Conservation (phyloP, 306 rosid genomes). For the Cyclanthera cordifolia region DNA sequence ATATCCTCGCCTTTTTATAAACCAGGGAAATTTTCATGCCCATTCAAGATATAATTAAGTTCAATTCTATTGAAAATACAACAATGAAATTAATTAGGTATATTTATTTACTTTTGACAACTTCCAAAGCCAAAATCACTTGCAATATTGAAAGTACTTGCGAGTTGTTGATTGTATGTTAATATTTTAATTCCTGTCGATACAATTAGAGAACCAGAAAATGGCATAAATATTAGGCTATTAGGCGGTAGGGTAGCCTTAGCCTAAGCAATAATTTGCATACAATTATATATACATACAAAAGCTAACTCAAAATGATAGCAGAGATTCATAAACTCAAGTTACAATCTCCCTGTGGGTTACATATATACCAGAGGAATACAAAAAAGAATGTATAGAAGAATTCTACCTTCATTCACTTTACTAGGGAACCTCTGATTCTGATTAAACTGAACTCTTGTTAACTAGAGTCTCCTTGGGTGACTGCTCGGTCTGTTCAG, state of each 20-base stretch:
- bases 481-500: background rate
- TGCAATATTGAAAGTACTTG: too few relatives aligned
- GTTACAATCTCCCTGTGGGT: background rate
- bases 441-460: background rate
- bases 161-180: background rate
- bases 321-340: background rate
- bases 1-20: too few relatives aligned
- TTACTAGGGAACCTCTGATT: background rate
- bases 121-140: background rate
- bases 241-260: background rate
- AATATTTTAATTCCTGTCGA: background rate
- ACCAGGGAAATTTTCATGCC: background rate
- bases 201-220: background rate
- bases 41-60: too few relatives aligned
- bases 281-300: background rate
- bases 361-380: background rate
- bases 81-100: background rate
- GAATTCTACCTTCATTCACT: background rate
- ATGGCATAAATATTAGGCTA: background rate
- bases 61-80: background rate
- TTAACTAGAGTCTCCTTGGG: background rate
- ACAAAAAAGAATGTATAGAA: conserved; percentile 5
- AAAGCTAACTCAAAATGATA: background rate
- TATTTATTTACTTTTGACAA: background rate
- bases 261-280: background rate